Percentiles rank a stretch among this genome's conserved stretches.
Evolutionary conservation across 2,329 filamentous ascomycete species (phyloP).

Genomic region (Coleophoma cylindrospora): DNA sequence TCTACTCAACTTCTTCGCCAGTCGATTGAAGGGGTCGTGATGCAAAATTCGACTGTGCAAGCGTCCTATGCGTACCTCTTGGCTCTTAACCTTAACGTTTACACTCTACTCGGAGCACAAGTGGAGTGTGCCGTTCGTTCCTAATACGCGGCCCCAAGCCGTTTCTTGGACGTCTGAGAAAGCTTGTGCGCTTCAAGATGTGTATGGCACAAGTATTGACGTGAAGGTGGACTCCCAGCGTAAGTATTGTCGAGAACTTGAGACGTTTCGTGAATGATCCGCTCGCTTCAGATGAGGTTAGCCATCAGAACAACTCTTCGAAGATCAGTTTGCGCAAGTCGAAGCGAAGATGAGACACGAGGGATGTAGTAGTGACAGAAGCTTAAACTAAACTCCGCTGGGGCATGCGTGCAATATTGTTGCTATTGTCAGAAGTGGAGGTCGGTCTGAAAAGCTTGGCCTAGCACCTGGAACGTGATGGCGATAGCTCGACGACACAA

Average conservation of each 20-base stretch:
- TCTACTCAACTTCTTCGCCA: too few species aligned
- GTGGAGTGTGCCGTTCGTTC: conserved; percentile 3
- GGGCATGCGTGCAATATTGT: not conserved
- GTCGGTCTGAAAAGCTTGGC: not conserved
- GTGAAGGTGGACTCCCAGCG: conserved; percentile 3
- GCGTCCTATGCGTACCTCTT: conserved; percentile 5
- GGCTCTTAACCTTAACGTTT: not conserved
- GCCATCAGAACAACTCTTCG: conserved; percentile 11
- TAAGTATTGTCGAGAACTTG: conserved; percentile 13
- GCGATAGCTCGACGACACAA: not conserved
- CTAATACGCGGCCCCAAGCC: conserved; percentile 5
- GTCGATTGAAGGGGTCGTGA: too few species aligned
- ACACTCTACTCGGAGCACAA: not conserved
- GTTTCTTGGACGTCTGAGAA: conserved; percentile 10
- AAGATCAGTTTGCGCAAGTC: conserved; percentile 7
- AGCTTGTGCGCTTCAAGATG: conserved; percentile 13
- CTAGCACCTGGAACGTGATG: not conserved
- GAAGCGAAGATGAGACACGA: conserved; percentile 19
- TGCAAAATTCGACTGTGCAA: not conserved
- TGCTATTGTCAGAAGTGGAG: not conserved
- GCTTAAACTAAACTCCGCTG: conserved; percentile 14
- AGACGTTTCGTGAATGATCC: conserved; percentile 18
- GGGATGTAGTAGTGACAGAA: conserved; percentile 23
- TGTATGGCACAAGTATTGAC: conserved; percentile 7
- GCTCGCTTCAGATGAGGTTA: conserved; percentile 24